Evolutionary conservation across 768 basidiomycete genomes (phyloP), one percentile per base, ranked within the genome.

Genomic region (Termitomyces sp.): DNA sequence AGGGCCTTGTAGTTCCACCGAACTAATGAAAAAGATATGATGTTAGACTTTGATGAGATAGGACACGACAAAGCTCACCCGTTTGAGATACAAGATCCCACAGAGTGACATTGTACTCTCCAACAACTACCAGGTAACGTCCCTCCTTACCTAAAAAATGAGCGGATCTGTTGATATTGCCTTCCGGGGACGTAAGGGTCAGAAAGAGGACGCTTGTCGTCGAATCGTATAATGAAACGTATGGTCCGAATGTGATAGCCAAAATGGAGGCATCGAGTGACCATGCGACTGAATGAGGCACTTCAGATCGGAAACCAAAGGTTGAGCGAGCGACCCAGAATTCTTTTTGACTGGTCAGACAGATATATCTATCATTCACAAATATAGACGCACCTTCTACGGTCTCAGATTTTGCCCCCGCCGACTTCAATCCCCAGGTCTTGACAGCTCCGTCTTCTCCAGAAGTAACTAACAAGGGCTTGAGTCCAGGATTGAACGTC

Each of bases 261-360:
- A 98, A 74, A 33, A 99, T 77, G 6, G 94, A 94, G 9, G 84
- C 88, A 69, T 99, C 97, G 4, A 78, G 80, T 6, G 95, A 92
- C 86, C 94, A 97, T 1, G 85, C 79, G 0, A 81, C 75, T 61
- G 85, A 78, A 54, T 76, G 77, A 33, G 94, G 90, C 52, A 76
- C 72, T 66, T 85, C 81, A n/a, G 78, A 75, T 45, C 87, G 89
- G 67, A 89, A 90, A 43, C 70, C 74, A 63, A 91, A 80, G 2
- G 85, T 82, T 2, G 92, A 88, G 51, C 88, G 85, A 46, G 83
- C 77, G n/a, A 85, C 78, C 95, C 94, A 98, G 49, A 84, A 88
- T 42, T 79, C 89, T 88, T 61, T 24, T 50, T 16, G 36, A 47
- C 9, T 32, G 24, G 20, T 59, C n/a, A 60, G 49, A 18, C 24